These are phyloP conservation scores for Salix caprea DNA, from an alignment of 345 rosid genomes.

Conservation along the genomic window DNA sequence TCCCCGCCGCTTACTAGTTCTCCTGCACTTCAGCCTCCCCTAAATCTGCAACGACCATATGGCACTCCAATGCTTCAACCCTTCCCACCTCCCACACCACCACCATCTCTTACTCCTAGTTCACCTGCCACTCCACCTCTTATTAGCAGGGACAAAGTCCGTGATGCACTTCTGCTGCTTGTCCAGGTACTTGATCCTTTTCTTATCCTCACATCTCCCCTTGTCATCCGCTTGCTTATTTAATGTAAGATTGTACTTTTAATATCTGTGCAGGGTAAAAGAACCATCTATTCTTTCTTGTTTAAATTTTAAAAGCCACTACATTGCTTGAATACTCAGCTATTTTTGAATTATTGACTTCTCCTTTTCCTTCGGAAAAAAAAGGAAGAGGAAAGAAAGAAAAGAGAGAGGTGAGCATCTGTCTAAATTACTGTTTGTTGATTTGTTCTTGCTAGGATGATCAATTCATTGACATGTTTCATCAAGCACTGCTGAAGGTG, in stretches of 20 bases:
- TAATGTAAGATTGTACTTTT: background rate
- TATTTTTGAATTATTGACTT: background rate
- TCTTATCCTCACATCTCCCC: background rate
- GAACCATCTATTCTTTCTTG: background rate
- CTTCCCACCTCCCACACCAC: constrained; percentile 64
- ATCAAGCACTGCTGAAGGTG: constrained; percentile 47
- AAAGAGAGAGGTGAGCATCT: background rate
- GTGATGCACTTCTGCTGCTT: constrained; percentile 55
- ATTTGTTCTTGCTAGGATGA: constrained; percentile 46
- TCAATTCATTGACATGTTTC: constrained; percentile 58
- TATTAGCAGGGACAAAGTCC: constrained; percentile 54
- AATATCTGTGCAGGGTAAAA: background rate
- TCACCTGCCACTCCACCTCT: constrained; percentile 22
- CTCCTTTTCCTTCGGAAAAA: background rate
- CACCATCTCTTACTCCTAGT: constrained; percentile 54
- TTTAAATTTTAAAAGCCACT: background rate
- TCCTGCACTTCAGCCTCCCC: constrained; percentile 40
- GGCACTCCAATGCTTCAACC: constrained; percentile 71
- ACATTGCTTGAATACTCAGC: background rate
- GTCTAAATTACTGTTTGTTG: background rate
- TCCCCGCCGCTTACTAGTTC: constrained; percentile 38
- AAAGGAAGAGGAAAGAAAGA: background rate
- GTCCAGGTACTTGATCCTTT: constrained; percentile 42
- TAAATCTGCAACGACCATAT: constrained; percentile 52
- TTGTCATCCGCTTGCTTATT: background rate